Evolutionary conservation across 441 rosid species (phyloP).

Genomic region (Monsonia emarginata): DNA sequence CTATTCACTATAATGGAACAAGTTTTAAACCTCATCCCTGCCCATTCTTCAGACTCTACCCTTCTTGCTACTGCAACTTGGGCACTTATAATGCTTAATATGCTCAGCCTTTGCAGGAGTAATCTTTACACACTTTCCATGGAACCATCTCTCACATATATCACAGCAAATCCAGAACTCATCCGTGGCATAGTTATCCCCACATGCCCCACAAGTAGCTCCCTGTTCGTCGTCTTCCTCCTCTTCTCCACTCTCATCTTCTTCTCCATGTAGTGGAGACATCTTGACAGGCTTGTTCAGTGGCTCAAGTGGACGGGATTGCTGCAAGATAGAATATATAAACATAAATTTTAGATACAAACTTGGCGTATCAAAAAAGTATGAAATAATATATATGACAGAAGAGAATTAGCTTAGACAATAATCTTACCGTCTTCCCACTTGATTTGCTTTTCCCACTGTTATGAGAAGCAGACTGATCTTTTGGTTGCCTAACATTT

Average conservation of each 20-base stretch:
- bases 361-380: too few species aligned
- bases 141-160: slow-evolving; percentile 87
- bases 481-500: slow-evolving; percentile 58
- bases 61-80: slow-evolving; percentile 77
- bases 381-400: too few species aligned
- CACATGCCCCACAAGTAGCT: slow-evolving; percentile 91
- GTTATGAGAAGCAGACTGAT: slow-evolving; percentile 48
- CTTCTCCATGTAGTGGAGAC: slow-evolving; percentile 50
- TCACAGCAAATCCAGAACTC: slow-evolving; percentile 96
- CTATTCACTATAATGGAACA: slow-evolving; percentile 29
- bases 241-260: slow-evolving; percentile 58
- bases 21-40: slow-evolving; percentile 27
- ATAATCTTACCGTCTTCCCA: slow-evolving; percentile 50
- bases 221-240: slow-evolving; percentile 72
- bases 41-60: slow-evolving; percentile 38
- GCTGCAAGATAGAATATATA: slow-evolving; percentile 25
- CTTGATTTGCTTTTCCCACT: slow-evolving; percentile 63
- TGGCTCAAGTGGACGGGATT: slow-evolving; percentile 43
- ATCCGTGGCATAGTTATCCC: slow-evolving; percentile 75
- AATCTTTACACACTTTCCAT: slow-evolving; percentile 88
- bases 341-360: too few species aligned
- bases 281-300: slow-evolving; percentile 43
- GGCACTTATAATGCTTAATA: slow-evolving; percentile 90
- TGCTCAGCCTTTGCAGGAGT: slow-evolving; percentile 96
- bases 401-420: too few species aligned